Evolutionary conservation across 1,284 basidiomycete genomes (phyloP), one percentile per base, ranked within the genome.

Genomic region (Tilletia setariae): DNA sequence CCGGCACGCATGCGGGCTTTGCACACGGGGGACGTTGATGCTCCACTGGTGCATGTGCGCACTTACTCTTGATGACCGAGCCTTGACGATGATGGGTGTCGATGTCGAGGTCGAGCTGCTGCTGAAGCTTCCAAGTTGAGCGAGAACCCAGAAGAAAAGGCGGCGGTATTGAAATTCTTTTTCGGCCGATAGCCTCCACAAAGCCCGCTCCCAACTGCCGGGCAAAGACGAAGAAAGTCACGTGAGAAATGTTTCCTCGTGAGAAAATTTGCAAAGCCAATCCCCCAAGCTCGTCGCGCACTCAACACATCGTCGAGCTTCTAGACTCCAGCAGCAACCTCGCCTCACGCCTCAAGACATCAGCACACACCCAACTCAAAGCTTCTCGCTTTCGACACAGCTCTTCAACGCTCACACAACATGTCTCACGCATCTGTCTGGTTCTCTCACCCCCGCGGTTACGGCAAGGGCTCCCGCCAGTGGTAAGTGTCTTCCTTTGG

Each of bases 371-470:
- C 64, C 46, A 49, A 40, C 69, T 67, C 67, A 72, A 66, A 68
- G 69, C 66, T 65, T 69, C 69, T 72, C 67, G 43, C 44, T 70
- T 59, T 69, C 69, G 69, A 69, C 68, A 70, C 64, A 69, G 68
- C 69, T 28, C 51, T 23, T 25, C 47, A 49, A 53, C 51, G 13
- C 51, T 25, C 51, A 71, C 46, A 73, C 78, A 81, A 75, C 56
- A 81, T 80, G 80, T 74, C 80, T 74, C 79, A 80, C 75, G 68
- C 72, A 61, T 76, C 75, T 69, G 68, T 79, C 67, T 81, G 80
- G 80, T 79, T 74, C 79, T 75, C 73, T 72, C 78, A 76, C 73
- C 75, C 75, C 65, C 74, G 74, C 61, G 76, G 76, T 70, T 76
- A 72, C 72, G 78, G 76, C 69, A 82, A 82, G 76, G 80, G 80